Evolutionary conservation across 495 filamentous ascomycete species (phyloP).

Genomic region (Patellaria atrata): DNA sequence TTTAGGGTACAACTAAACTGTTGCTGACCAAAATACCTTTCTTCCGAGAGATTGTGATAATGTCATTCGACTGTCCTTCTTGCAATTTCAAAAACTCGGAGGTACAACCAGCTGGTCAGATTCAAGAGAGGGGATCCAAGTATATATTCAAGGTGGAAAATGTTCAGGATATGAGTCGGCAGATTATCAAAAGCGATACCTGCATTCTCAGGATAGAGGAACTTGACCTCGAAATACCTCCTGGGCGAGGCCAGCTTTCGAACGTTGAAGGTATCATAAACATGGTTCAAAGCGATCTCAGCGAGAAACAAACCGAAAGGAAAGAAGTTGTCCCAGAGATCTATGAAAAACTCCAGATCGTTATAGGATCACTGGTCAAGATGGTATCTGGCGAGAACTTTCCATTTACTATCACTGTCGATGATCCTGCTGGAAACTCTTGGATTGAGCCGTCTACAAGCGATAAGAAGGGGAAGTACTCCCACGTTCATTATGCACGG

Average conservation of each 20-base stretch:
- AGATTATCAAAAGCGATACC: slow-evolving; percentile 82
- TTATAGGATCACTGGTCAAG: slow-evolving; percentile 52
- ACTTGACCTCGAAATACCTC: slow-evolving; percentile 79
- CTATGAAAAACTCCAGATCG: slow-evolving; percentile 54
- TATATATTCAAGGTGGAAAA: slow-evolving; percentile 60
- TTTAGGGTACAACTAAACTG: slow-evolving; percentile 67
- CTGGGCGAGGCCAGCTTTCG: slow-evolving; percentile 74
- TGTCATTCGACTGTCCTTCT: slow-evolving; percentile 85
- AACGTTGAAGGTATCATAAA: slow-evolving; percentile 80
- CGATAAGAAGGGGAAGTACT: slow-evolving; percentile 59
- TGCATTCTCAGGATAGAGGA: slow-evolving; percentile 69
- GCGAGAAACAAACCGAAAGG: slow-evolving; percentile 56
- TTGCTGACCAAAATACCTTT: slow-evolving; percentile 83
- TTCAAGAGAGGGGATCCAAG: slow-evolving; percentile 74
- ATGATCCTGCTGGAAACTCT: slow-evolving; percentile 93
- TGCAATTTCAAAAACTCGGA: slow-evolving; percentile 84
- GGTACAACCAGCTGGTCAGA: slow-evolving; percentile 75
- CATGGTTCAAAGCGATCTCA: slow-evolving; percentile 61
- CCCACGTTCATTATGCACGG: slow-evolving; percentile 62
- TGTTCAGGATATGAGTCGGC: slow-evolving; percentile 60
- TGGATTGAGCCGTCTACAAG: slow-evolving; percentile 80
- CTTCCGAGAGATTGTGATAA: slow-evolving; percentile 92
- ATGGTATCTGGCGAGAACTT: slow-evolving; percentile 62
- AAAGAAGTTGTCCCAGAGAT: slow-evolving; percentile 62
- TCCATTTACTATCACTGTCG: slow-evolving; percentile 74